Base-by-base conservation (phyloP, 1,284 basidiomycete genomes). In the Rhodotorula sp. region DNA sequence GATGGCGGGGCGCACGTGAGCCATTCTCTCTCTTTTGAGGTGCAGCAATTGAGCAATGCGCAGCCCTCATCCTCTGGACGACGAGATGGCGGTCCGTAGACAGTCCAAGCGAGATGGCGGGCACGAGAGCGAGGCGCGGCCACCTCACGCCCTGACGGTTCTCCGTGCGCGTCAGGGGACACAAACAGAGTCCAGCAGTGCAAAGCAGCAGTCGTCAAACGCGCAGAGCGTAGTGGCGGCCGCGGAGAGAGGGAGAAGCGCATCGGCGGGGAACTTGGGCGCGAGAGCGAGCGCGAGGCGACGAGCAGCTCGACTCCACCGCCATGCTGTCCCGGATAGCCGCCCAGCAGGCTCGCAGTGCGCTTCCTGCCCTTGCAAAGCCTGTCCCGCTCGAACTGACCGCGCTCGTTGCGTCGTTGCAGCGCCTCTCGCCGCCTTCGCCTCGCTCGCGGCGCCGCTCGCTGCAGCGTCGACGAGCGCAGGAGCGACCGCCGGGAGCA, bases 351-450 rank as follows among this genome's bases (percentile, higher is more conserved):
- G 63, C 60, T 34, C 48, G 66, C 59, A 60, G 70, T 67, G 25
- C 7, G 56, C 16, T 23, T 10, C 0, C 4, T 4, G 1, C 44
- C 9, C 25, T n/a, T 23, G 16, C n/a, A 16, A 16, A 21, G 23
- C 27, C 17, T 3, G 17, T 13, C 12, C 0, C 19, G 16, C 49
- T 23, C 3, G 10, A 45, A 3, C 57, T 58, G 44, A 46, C 57
- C 44, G 34, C 34, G 34, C 34, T 34, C 16, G 52, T 21, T 17
- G 52, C 25, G 19, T 12, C 59, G 42, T 25, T 9, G 16, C 66
- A 68, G 66, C 63, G 42, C 70, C 66, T n/a, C 27, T 66, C 48
- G 45, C n/a, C 19, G 60, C 61, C 34, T 12, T 53, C 46, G 44
- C 70, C 27, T 46, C 62, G 16, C 48, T 34, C 59, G 52, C n/a